Conservation (phyloP, 495 filamentous ascomycete species). For the Penicillium nucicola region DNA sequence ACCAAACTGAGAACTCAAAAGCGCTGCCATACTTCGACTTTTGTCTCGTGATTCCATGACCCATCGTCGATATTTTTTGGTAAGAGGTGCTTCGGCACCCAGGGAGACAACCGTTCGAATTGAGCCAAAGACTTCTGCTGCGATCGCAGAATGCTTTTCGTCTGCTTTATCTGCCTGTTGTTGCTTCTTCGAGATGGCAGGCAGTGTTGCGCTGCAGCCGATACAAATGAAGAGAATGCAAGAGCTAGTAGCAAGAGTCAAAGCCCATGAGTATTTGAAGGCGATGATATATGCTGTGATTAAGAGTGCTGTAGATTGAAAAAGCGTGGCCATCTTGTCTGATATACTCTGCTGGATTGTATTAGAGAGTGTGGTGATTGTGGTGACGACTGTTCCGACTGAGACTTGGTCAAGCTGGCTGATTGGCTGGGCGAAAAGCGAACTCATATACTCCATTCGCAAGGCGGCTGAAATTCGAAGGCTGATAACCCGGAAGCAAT, state of each 20-base stretch:
- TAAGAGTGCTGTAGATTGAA: slow-evolving; percentile 47
- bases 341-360: slow-evolving; percentile 65
- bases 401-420: slow-evolving; percentile 32
- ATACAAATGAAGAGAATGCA: slow-evolving; percentile 43
- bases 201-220: slow-evolving; percentile 13
- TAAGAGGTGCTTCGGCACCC: slow-evolving; percentile 38
- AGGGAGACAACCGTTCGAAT: slow-evolving; percentile 56
- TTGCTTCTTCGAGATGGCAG: slow-evolving; percentile 43
- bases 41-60: slow-evolving; percentile 56
- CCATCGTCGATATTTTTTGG: slow-evolving; percentile 42
- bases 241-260: slow-evolving; percentile 44
- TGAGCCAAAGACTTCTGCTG: slow-evolving; percentile 47
- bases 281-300: slow-evolving; percentile 49
- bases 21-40: slow-evolving; percentile 35
- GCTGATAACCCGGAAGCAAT: slow-evolving; percentile 48
- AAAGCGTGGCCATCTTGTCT: slow-evolving; percentile 49
- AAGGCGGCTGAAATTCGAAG: slow-evolving; percentile 32
- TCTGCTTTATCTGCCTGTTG: slow-evolving; percentile 25
- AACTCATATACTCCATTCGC: slow-evolving; percentile 29
- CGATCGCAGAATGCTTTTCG: slow-evolving; percentile 38
- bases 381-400: slow-evolving; percentile 43
- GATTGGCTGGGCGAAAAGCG: slow-evolving; percentile 33
- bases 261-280: slow-evolving; percentile 45
- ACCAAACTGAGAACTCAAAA: slow-evolving; percentile 27
- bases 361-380: slow-evolving; percentile 63